Evolutionary conservation across 2,329 filamentous ascomycete species (phyloP), one percentile per base, ranked within the genome.

Genomic region (Cordyceps militaris): DNA sequence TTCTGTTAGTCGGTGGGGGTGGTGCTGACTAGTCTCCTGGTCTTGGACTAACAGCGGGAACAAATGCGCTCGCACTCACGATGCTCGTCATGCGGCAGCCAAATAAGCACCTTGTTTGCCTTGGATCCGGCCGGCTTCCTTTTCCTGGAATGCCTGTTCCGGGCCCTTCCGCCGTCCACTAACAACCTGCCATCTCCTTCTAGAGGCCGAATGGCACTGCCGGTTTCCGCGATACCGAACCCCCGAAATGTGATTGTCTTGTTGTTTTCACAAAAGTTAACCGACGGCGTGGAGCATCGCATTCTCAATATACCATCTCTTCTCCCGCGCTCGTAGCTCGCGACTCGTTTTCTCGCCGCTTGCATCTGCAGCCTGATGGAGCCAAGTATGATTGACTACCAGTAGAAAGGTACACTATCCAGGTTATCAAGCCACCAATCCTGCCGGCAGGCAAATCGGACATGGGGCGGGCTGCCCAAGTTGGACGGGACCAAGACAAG

Each of bases 381-480:
- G 51, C 38, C 38, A 32, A 54, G 3, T 36, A 38, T 54, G 51
- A 34, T 44, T 23, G 51, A 43, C 19, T 32, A n/a, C 26, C n/a
- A 28, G 10, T 14, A 19, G 16, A 43, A 44, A 24, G 40, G 26
- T 8, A 32, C 36, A 5, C 34, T 16, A 38, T 38, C 14, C 34
- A 38, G 11, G 34, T 5, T 10, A 21, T 32, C 38, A 43, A 53
- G 38, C 38, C 51, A 54, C 50, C 36, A 16, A 53, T 38, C 10
- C 8, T 23, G 32, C 50, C 50, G 50, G 50, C 50, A 53, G 50
- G 50, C 50, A 53, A 53, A 32, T 53, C 19, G 13, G 36, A 43
- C 36, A 32, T 53, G 24, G 50, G 36, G 5, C 14, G 50, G 36
- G 5, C 14, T 26, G 16, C 50, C 26, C 13, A 53, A 50, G 21